Base-by-base conservation (phyloP, 169 alveolate genomes). In the Theileria sp. region DNA sequence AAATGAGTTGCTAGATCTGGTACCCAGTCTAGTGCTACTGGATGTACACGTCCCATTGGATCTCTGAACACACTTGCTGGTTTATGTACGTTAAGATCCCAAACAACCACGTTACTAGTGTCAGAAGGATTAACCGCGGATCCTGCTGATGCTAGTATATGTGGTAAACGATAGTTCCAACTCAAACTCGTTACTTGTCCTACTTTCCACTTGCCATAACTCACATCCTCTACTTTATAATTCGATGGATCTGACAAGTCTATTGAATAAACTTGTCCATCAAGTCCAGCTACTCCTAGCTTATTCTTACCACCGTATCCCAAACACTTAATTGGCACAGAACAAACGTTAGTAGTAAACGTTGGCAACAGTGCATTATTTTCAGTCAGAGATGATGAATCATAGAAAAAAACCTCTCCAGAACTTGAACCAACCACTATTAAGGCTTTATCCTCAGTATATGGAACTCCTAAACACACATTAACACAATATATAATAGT, bases 1-100 rank as follows among this genome's bases (percentile, higher is more conserved):
- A 93, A 83, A 66, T 93, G 96, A 0, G 96, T 92, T 74, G 93
- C 92, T 19, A 92, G 96, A 68, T 92, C 92, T 4, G 95, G 92
- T 69, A 92, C 85, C 96, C 96, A 93, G 10, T 86, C 92, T 49
- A 93, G 64, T 28, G 96, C 86, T 13, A 92, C 87, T 19, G 95
- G 94, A 36, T 92, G 92, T 4, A 88, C 86, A 66, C 96, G 79
- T 49, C 88, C 94, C 9, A 92, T 91, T 9, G 94, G 95, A 61
- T 93, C 95, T 19, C 96, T 78, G 86, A 93, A 93, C 60, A 93
- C 81, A 15, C 91, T 88, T 21, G 96, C 96, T 1, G 95, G 87
- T 67, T 92, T 93, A 56, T 87, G 82, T 49, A 89, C 81, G 91
- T 93, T 93, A 25, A 93, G 87, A 62, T 93, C 96, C 96, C 96